Base-by-base conservation (phyloP, 768 basidiomycete species). In the Suillus paluster region DNA sequence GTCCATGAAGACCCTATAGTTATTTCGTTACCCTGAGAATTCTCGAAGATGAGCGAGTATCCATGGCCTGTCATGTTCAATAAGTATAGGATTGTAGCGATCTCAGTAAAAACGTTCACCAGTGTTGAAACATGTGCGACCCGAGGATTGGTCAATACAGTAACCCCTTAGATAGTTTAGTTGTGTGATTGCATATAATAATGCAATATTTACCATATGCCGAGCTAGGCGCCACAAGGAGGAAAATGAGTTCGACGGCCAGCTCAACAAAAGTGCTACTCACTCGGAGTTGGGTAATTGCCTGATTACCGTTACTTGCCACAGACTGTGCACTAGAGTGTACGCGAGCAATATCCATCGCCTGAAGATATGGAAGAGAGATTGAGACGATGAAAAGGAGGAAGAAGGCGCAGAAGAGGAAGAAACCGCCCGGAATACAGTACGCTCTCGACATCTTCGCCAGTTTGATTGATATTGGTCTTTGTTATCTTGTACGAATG, bases 331-430 rank as follows among this genome's bases (percentile, higher is more conserved):
- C 46, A 25, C 68, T 76, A 59, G 87, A 85, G 58, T 84, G 81
- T 12, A 83, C 79, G 33, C 90, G 86, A 15, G 82, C 80, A 68
- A 93, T 79, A 73, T 92, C 91, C 66, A 92, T 77, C 0, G 82
- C 84, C 21, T 86, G 79, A 23, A 93, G 79, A 75, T 77, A 86
- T 1, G 92, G 91, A 4, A 92, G 77, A 17, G 91, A 92, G 54
- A 93, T 80, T 14, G 90, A 86, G 36, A 86, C 83, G 64, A 92
- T 76, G 70, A 92, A 78, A 66, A 83, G 83, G 64, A 92, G 82
- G 2, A 88, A 81, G 61, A 91, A 83, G 30, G 91, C 90, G 48
- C 73, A 75, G 67, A 84, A 77, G 58, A 91, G 75, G 66, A 85
- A 80, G 65, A 86, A 72, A 41, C 84, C 67, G 36, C 85, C 88